Conservation (phyloP, 2,329 filamentous ascomycete genomes). For the Aspergillus fructus region DNA sequence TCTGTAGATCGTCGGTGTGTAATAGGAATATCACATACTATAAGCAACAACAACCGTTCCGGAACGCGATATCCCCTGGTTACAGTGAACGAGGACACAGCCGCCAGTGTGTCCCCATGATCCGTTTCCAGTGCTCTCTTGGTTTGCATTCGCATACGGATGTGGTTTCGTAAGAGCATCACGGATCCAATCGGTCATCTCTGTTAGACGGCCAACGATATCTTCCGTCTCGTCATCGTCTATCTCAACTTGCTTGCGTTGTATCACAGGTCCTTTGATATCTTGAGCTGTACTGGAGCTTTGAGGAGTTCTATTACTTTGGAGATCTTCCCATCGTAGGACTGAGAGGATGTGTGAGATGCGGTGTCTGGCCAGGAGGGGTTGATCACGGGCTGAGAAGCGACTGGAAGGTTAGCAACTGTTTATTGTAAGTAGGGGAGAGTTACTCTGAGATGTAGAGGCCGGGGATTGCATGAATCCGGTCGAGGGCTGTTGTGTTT, state of each 20-base stretch:
- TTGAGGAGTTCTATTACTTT: not conserved
- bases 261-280: not conserved
- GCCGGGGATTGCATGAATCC: not conserved
- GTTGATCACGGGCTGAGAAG: not conserved
- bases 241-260: slow-evolving; percentile 1
- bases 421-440: not conserved
- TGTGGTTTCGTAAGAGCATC: not conserved
- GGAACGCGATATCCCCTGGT: slow-evolving; percentile 5
- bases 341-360: slow-evolving; percentile 7
- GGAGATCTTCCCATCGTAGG: slow-evolving; percentile 1
- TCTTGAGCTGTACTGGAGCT: not conserved
- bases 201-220: not conserved
- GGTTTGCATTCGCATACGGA: not conserved
- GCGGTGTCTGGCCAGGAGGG: not conserved
- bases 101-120: not conserved
- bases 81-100: slow-evolving; percentile 7
- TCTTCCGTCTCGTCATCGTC: slow-evolving; percentile 4
- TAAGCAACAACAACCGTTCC: slow-evolving; percentile 7
- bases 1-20: no score
- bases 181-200: not conserved
- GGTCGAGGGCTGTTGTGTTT: not conserved
- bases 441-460: slow-evolving; percentile 10
- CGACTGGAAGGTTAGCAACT: not conserved
- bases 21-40: not conserved
- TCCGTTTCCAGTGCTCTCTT: not conserved